Evolutionary conservation across 306 rosid species (phyloP).

Genomic region (Cucurbita pepo): DNA sequence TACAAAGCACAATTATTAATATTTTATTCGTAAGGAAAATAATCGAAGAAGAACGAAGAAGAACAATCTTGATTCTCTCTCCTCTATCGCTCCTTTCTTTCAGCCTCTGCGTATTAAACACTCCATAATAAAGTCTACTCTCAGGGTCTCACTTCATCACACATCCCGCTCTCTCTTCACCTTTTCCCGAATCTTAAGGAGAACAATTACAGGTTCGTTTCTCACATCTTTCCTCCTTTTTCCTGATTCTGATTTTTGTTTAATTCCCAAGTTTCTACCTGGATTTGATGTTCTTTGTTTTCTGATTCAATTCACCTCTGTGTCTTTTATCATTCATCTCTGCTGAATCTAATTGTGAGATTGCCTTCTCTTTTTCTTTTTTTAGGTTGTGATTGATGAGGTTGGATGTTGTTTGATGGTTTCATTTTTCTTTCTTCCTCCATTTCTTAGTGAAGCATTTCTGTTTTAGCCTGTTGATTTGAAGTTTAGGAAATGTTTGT

Average conservation of each 20-base stretch:
- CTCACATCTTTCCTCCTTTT: slow-evolving; percentile 3
- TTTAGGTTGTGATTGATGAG: neutral
- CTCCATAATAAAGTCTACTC: slow-evolving; percentile 1
- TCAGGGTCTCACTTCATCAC: neutral
- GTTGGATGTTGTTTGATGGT: neutral
- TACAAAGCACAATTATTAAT: neutral
- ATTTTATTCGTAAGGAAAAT: neutral
- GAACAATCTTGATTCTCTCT: neutral
- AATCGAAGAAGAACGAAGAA: neutral
- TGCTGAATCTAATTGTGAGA: neutral
- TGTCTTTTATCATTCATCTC: neutral
- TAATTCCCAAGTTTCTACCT: too few species aligned
- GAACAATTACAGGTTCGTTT: slow-evolving; percentile 4
- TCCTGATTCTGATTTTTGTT: neutral
- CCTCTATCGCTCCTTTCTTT: neutral
- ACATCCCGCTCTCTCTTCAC: neutral
- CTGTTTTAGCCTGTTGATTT: too few species aligned
- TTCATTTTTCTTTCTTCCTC: neutral
- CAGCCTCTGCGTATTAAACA: neutral
- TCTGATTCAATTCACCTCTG: neutral
- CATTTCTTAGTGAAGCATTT: too few species aligned
- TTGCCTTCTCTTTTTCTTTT: neutral
- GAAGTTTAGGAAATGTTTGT: neutral
- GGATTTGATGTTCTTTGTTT: neutral
- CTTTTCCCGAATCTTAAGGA: neutral